These are phyloP conservation scores for Morella rubra DNA, from an alignment of 306 rosid genomes.

Conservation along the genomic window DNA sequence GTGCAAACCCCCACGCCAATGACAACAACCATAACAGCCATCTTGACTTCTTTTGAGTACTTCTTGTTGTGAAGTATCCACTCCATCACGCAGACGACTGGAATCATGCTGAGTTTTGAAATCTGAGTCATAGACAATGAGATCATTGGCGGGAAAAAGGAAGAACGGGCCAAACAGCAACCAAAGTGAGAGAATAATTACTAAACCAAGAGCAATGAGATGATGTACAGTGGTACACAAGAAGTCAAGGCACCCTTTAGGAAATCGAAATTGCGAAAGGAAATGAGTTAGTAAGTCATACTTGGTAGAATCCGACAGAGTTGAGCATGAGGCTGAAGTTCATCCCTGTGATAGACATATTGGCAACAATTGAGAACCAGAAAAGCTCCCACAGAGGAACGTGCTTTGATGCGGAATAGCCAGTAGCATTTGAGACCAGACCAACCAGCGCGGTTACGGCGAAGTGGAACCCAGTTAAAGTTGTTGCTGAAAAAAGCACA, in stretches of 20 bases:
- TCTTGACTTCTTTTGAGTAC: constrained; percentile 79
- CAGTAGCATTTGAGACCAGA: constrained; percentile 78
- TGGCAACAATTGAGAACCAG: constrained; percentile 89
- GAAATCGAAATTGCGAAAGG: not conserved
- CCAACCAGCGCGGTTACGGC: constrained; percentile 90
- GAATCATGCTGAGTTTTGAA: constrained; percentile 96
- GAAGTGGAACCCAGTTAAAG: constrained; percentile 90
- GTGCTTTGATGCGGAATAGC: constrained; percentile 76
- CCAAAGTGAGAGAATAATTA: not conserved
- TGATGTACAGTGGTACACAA: not conserved
- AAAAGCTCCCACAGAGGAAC: constrained; percentile 92
- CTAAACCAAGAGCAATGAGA: not conserved
- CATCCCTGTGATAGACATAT: constrained; percentile 85
- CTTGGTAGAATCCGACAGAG: constrained; percentile 93
- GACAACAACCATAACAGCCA: constrained; percentile 73
- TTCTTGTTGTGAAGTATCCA: constrained; percentile 83
- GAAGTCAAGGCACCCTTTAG: not conserved
- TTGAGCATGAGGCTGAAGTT: constrained; percentile 95
- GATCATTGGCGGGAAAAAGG: not conserved
- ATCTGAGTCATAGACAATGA: constrained; percentile 42
- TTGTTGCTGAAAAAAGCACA: constrained; percentile 56
- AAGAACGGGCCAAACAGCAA: not conserved
- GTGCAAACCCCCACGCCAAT: constrained; percentile 93
- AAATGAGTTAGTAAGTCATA: constrained; percentile 23
- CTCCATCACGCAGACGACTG: constrained; percentile 94